Evolutionary conservation across 352 stramenopile genomes (phyloP), one percentile per base, ranked within the genome.

Genomic region (Pythium vanterpoolii): DNA sequence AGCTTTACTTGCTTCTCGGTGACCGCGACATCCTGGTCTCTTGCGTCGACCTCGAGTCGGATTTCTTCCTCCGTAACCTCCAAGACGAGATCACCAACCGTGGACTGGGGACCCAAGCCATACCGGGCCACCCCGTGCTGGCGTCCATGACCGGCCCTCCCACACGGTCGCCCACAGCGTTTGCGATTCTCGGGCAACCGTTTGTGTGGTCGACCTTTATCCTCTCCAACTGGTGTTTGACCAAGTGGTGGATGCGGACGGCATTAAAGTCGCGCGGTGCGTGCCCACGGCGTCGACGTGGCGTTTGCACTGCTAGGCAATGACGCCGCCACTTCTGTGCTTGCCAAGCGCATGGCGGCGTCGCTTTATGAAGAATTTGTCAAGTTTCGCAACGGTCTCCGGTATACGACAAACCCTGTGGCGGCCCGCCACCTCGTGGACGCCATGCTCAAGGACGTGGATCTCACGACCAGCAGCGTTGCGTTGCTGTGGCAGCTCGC

Each of bases 181-280:
- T 72, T 55, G 34, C 48, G 14, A 47, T 72, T 14, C 27, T 68
- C 13, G 59, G 60, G 2, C 59, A 72, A 31, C 54, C 59, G 26
- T 68, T 68, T 55, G 64, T 68, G 18, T 72, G 54, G 64, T 65
- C 54, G 50, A 59, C 64, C 23, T 72, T 72, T 33, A 44, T 68
- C n/a, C 64, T 72, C 16, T 68, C 58, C 28, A 60, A 65, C 39
- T 72, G 24, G 64, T 68, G 14, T 72, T 54, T 23, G 59, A 68
- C 31, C 47, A 65, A 44, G 53, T 72, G 11, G 6, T 64, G 23
- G 21, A 62, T 19, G n/a, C n/a, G n/a, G n/a, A 55, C 5, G 26
- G 43, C 7, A 23, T 30, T 0, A 71, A 71, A 21, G 56, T 71
- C 4, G 19, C 49, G 1, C 58, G 64, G 7, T 53, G 64, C 3